These are phyloP conservation scores for Globisporangium nunn DNA, from an alignment of 352 stramenopile species.

Conservation along the genomic window DNA sequence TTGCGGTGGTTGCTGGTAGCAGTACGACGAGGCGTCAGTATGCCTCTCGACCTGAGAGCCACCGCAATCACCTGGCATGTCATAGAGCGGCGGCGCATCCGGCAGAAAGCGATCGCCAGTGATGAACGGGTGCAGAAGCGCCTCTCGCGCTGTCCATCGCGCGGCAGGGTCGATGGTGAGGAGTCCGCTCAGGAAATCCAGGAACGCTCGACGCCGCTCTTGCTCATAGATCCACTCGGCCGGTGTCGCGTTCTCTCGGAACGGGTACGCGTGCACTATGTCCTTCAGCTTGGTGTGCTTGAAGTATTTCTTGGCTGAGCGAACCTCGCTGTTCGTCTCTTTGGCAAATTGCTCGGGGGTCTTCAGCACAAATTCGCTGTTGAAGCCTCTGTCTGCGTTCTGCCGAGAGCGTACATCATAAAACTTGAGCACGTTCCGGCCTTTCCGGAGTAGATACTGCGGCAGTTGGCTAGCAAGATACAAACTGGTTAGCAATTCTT, in stretches of 20 bases:
- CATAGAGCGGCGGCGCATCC: not conserved
- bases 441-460: slow-evolving; percentile 23
- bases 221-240: slow-evolving; percentile 10
- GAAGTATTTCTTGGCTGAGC: slow-evolving; percentile 44
- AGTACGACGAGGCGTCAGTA: not conserved
- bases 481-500: not conserved
- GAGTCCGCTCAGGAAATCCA: slow-evolving; percentile 29
- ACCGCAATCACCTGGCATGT: not conserved
- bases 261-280: slow-evolving; percentile 35
- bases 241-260: slow-evolving; percentile 15
- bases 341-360: slow-evolving; percentile 27
- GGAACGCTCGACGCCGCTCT: slow-evolving; percentile 23
- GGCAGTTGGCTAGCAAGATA: slow-evolving; percentile 15
- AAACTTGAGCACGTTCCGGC: slow-evolving; percentile 36
- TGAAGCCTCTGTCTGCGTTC: not conserved
- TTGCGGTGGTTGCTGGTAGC: not conserved
- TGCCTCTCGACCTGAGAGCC: not conserved
- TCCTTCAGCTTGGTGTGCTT: slow-evolving; percentile 38
- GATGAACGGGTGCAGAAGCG: slow-evolving; percentile 41
- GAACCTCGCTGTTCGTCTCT: slow-evolving; percentile 22
- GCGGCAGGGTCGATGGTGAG: slow-evolving; percentile 23
- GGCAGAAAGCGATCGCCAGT: slow-evolving; percentile 22
- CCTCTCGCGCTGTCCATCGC: slow-evolving; percentile 29
- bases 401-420: slow-evolving; percentile 24
- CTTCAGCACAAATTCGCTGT: slow-evolving; percentile 26